Percentiles rank a stretch among this genome's conserved stretches.
Evolutionary conservation across 2,329 filamentous ascomycete genomes (phyloP).

Genomic region (Helotiales sp.): DNA sequence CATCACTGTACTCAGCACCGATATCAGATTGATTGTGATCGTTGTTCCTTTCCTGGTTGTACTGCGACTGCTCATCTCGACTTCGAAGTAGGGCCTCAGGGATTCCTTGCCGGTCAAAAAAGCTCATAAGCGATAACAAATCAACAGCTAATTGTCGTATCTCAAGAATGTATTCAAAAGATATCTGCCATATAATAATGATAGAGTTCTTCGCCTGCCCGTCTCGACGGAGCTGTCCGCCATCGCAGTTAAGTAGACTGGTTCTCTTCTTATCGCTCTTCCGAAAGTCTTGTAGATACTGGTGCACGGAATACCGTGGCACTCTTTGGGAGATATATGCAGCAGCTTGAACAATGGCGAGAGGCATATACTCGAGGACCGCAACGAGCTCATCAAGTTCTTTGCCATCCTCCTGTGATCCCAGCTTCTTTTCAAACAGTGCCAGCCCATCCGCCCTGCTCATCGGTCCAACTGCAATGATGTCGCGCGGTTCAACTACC

Average conservation of each 20-base stretch:
- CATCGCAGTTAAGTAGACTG: conserved; percentile 42
- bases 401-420: conserved; percentile 14
- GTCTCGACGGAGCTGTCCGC: conserved; percentile 45
- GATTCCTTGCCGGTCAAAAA: no score
- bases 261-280: conserved; percentile 42
- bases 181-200: conserved; percentile 47
- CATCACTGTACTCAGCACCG: background rate
- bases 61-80: conserved; percentile 21
- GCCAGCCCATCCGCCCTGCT: conserved; percentile 31
- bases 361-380: no score
- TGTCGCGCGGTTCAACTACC: conserved; percentile 35
- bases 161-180: conserved; percentile 45
- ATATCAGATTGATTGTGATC: background rate
- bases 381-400: conserved; percentile 27
- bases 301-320: conserved; percentile 42
- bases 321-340: conserved; percentile 37
- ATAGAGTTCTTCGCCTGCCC: no score
- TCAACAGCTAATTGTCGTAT: conserved; percentile 17
- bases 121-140: conserved; percentile 12
- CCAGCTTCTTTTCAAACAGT: conserved; percentile 43
- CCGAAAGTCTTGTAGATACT: conserved; percentile 48
- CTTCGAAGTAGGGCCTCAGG: conserved; percentile 42
- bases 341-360: conserved; percentile 39
- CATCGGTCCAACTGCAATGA: conserved; percentile 42
- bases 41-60: no score